Evolutionary conservation across 2,329 filamentous ascomycete genomes (phyloP).

Genomic region (Neobulgaria alba): DNA sequence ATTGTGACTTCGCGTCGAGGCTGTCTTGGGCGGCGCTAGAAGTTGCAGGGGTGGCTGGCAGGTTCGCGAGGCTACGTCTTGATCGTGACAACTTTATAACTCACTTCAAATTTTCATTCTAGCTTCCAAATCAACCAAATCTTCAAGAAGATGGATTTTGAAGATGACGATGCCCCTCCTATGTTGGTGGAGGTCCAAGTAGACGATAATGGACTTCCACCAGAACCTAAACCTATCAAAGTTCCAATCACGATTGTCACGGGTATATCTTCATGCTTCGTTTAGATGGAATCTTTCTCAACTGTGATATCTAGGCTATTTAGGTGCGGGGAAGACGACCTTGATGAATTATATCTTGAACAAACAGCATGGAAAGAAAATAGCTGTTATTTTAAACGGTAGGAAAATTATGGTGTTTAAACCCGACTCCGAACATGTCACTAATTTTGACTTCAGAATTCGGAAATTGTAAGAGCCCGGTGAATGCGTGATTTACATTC

Average conservation of each 20-base stretch:
- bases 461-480: slow-evolving; percentile 56
- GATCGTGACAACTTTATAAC: not conserved
- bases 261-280: slow-evolving; percentile 37
- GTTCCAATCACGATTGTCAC: slow-evolving; percentile 83
- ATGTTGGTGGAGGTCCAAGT: slow-evolving; percentile 46
- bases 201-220: slow-evolving; percentile 31
- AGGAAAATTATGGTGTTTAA: slow-evolving; percentile 2
- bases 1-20: slow-evolving; percentile 4
- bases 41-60: not conserved
- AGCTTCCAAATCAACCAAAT: slow-evolving; percentile 1
- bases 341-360: slow-evolving; percentile 93
- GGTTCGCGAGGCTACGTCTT: not conserved
- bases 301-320: slow-evolving; percentile 58
- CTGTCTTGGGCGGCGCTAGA: not conserved
- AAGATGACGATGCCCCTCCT: slow-evolving; percentile 58
- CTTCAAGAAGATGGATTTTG: slow-evolving; percentile 44
- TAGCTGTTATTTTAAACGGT: slow-evolving; percentile 95
- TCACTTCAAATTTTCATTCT: no score
- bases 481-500: not conserved
- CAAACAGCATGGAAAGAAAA: slow-evolving; percentile 92
- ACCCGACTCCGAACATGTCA: not conserved
- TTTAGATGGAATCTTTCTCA: not conserved
- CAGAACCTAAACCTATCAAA: slow-evolving; percentile 47
- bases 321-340: slow-evolving; percentile 93
- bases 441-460: slow-evolving; percentile 48